Evolutionary conservation across 1,284 basidiomycete genomes (phyloP).

Genomic region (Ceratobasidium sp.): DNA sequence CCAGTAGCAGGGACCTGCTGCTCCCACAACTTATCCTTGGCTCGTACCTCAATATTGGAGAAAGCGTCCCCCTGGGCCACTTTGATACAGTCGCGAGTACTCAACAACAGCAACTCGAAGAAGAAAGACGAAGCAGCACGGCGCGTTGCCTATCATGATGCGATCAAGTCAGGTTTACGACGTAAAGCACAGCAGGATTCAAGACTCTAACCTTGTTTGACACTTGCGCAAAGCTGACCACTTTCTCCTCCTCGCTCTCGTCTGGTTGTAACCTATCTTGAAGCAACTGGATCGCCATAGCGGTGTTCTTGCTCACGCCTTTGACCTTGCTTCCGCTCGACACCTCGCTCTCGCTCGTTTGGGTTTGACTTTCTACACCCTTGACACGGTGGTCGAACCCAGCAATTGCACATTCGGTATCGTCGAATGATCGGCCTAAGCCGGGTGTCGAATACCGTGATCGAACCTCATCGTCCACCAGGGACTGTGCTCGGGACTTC

Average conservation of each 20-base stretch:
- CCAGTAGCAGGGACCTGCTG: conserved; percentile 27
- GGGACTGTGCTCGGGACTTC: conserved; percentile 38
- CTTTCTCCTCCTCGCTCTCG: conserved; percentile 59
- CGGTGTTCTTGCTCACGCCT: conserved; percentile 87
- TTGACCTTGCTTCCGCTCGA: conserved; percentile 61
- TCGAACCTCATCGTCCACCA: conserved; percentile 41
- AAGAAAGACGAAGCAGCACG: conserved; percentile 95
- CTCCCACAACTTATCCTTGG: conserved; percentile 83
- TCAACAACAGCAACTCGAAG: conserved; percentile 94
- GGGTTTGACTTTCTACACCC: conserved; percentile 53
- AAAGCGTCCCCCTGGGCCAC: conserved; percentile 73
- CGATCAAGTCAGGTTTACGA: conserved; percentile 39
- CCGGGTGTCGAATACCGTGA: conserved; percentile 72
- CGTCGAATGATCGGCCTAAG: conserved; percentile 68
- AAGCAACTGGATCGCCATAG: conserved; percentile 86
- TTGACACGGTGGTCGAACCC: conserved; percentile 74
- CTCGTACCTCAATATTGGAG: conserved; percentile 83
- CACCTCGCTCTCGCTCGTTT: conserved; percentile 57
- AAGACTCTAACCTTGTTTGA: conserved; percentile 68
- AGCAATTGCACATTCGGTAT: conserved; percentile 77
- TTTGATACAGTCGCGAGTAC: conserved; percentile 88
- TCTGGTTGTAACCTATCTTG: conserved; percentile 71
- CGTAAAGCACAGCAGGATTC: conserved; percentile 25
- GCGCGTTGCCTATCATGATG: conserved; percentile 69
- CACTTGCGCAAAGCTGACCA: conserved; percentile 74